Percentiles rank a stretch among this genome's conserved stretches.
Evolutionary conservation across 257 asterid species (phyloP).

Genomic region (Pogostemon cablin): DNA sequence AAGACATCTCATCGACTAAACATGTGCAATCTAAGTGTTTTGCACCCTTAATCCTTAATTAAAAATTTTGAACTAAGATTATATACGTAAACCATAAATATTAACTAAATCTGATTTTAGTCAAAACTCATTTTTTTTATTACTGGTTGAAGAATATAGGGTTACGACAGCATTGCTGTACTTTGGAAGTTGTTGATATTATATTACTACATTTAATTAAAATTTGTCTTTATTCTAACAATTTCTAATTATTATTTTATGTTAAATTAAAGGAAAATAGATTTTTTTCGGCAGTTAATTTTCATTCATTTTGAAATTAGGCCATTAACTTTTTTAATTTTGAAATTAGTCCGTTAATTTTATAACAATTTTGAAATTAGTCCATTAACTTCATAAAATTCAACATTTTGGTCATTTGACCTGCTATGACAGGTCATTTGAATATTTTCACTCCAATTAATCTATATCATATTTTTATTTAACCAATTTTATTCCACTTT

Average conservation of each 20-base stretch:
- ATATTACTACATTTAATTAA: constrained; percentile 21
- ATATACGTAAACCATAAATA: constrained; percentile 16
- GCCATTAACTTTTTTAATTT: too few species aligned
- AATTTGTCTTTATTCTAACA: background rate
- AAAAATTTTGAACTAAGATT: constrained; percentile 36
- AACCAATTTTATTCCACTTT: too few species aligned
- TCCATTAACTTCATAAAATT: too few species aligned
- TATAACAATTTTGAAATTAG: too few species aligned
- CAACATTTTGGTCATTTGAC: too few species aligned
- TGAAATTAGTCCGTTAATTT: too few species aligned
- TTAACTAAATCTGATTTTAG: constrained; percentile 25
- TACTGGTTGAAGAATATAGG: background rate
- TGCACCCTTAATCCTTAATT: constrained; percentile 21
- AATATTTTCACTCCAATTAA: too few species aligned
- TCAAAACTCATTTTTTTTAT: constrained; percentile 35
- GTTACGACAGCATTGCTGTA: constrained; percentile 41
- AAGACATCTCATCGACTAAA: constrained; percentile 39
- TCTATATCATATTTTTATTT: too few species aligned
- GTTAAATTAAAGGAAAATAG: background rate
- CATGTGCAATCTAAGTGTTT: constrained; percentile 37
- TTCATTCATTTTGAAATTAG: too few species aligned
- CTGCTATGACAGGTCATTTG: too few species aligned
- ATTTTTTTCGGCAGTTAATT: too few species aligned
- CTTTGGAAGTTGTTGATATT: constrained; percentile 44
- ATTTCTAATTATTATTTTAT: background rate